Evolutionary conservation across 768 basidiomycete species (phyloP).

Genomic region (Exsudoporus frostii): DNA sequence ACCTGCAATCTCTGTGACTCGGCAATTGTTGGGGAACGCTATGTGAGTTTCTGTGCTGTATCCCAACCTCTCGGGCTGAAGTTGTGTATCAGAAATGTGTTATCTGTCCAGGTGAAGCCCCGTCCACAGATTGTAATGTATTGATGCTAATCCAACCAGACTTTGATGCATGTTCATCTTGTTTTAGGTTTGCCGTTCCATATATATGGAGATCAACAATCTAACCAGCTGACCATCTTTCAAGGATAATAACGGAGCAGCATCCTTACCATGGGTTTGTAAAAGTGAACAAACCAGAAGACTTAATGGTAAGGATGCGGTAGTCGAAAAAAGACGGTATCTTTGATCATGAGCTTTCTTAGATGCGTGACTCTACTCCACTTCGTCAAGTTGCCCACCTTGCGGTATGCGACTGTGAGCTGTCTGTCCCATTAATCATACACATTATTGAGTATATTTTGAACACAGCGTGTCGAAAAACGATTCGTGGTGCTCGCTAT

Average conservation of each 20-base stretch:
- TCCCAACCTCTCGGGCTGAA: slow-evolving; percentile 2
- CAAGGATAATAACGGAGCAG: slow-evolving; percentile 63
- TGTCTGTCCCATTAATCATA: not conserved
- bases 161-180: slow-evolving; percentile 71
- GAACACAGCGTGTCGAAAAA: slow-evolving; percentile 40
- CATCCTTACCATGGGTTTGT: slow-evolving; percentile 79
- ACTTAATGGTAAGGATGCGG: slow-evolving; percentile 53
- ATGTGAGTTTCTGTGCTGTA: slow-evolving; percentile 45
- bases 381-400: slow-evolving; percentile 37
- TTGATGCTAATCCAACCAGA: slow-evolving; percentile 37
- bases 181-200: slow-evolving; percentile 52
- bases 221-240: not conserved
- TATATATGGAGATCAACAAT: not conserved
- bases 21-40: slow-evolving; percentile 65
- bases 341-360: not conserved
- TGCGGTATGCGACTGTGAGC: slow-evolving; percentile 57
- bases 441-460: not conserved
- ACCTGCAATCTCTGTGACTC: slow-evolving; percentile 78
- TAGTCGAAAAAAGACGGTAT: not conserved
- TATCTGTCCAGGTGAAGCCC: slow-evolving; percentile 50
- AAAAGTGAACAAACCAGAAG: slow-evolving; percentile 49
- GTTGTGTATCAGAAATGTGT: slow-evolving; percentile 64
- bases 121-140: not conserved
- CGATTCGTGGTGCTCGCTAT: slow-evolving; percentile 64
- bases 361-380: slow-evolving; percentile 31